Evolutionary conservation across 352 stramenopile genomes (phyloP), one percentile per base, ranked within the genome.

Genomic region (Phytophthora melonis): DNA sequence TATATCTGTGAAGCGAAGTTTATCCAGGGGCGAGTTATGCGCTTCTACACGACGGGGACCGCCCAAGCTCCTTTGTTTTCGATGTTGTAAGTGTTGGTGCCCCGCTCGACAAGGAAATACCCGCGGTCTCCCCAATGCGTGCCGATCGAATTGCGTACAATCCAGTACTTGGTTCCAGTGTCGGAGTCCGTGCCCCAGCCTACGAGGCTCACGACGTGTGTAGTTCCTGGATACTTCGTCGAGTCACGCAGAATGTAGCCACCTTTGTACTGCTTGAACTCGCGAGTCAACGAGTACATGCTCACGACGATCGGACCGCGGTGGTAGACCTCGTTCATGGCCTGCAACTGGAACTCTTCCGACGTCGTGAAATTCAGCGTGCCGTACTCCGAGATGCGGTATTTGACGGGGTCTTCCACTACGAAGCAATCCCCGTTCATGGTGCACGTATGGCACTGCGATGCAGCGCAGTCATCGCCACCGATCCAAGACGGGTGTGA

Each of bases 291-390:
- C 60, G 86, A 93, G 74, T 92, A 93, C 74, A 99, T 97, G 62
- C 89, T 96, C 70, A 97, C 95, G 53, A 97, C 90, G 62, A 99
- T 97, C 19, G 95, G 95, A 5, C 97, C 97, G 68, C 96, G 92
- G 34, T 93, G 92, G 77, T 98, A 99, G 66, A 99, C 98, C 84
- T 99, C 97, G 32, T 97, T 93, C 89, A 98, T 98, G 32, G 83
- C 86, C 58, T 93, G 82, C 16, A 92, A 67, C 54, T 90, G 80
- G 58, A 93, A 93, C 58, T 89, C 84, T 0, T 79, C 55, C 30
- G 68, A 71, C 10, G 60, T 90, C 27, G 84, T 93, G 34, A 86
- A 85, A 61, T 92, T 93, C 49, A 93, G 75, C 36, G 86, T 93
- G n/a, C 84, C 86, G 52, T 90, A 93, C 57, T 91, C 82, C 21